Evolutionary conservation across 169 alveolate species (phyloP), one percentile per base, ranked within the genome.

Genomic region (Plasmodium gaboni): DNA sequence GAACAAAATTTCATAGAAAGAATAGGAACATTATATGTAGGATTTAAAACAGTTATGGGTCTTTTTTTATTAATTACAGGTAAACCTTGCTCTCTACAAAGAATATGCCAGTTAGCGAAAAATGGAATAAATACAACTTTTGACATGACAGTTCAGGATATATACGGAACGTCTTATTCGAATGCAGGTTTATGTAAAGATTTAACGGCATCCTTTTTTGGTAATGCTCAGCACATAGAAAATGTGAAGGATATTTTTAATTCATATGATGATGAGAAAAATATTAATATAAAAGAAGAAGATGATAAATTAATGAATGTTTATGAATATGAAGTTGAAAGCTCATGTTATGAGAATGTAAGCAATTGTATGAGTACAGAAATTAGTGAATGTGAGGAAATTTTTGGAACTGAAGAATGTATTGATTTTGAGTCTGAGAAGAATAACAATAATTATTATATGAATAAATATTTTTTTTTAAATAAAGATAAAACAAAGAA

Each of bases 101-200:
- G 12, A 53, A 53, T 80, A 44, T 65, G 59, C 13, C 22, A 67
- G 28, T 59, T 80, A 38, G 70, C 90, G 17, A 50, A 53, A 50
- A 57, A 70, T 28, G 90, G 90, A 60, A 46, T n/a, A 57, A 65
- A 24, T 4, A n/a, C 42, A 50, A 80, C 80, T 1, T 80, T 80
- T 15, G 90, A 80, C 19, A 80, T 80, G 90, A 19, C 83, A 12
- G 90, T 80, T 80, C 85, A 74, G 13, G 90, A 80, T 68, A 80
- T 80, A 28, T 80, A 80, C 51, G 90, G 90, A 3, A 53, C 61
- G 9, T 53, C 83, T 9, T 80, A 80, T 50, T 32, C 73, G 22
- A 67, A 65, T n/a, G 90, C 80, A 1, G 90, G 90, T 46, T 32
- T 80, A 15, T 38, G 73, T 26, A 68, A 72, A 22, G 65, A 80